These are phyloP conservation scores for Pharnaceum exiguum DNA, from an alignment of 148 eudicot genomes.

Conservation along the genomic window DNA sequence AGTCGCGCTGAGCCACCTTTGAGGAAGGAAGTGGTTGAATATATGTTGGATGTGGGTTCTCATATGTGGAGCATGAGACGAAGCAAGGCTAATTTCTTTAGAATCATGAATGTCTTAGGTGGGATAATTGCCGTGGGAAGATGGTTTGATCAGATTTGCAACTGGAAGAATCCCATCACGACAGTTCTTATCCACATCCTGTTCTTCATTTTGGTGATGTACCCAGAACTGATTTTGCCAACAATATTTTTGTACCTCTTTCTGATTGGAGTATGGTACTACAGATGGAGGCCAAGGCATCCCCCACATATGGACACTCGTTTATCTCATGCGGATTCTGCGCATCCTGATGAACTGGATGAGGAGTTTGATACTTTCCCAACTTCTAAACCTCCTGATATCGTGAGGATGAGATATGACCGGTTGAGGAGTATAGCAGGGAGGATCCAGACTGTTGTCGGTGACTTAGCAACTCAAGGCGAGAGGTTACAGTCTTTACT, in stretches of 20 bases:
- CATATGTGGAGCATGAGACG: constrained; percentile 76
- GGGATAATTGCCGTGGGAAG: constrained; percentile 50
- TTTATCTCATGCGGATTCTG: constrained; percentile 48
- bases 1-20: constrained; percentile 68
- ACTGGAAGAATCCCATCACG: constrained; percentile 62
- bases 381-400: constrained; percentile 46
- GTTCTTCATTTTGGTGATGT: constrained; percentile 54
- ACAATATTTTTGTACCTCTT: constrained; percentile 55
- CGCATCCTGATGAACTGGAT: constrained; percentile 57
- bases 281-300: constrained; percentile 61
- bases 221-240: constrained; percentile 54
- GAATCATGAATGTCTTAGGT: constrained; percentile 50
- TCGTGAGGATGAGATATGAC: constrained; percentile 55
- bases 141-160: constrained; percentile 62
- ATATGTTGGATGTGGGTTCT: constrained; percentile 58
- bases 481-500: constrained; percentile 57
- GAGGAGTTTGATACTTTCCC: constrained; percentile 63
- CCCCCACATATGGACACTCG: constrained; percentile 69
- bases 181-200: constrained; percentile 54
- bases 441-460: constrained; percentile 56
- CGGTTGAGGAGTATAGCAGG: constrained; percentile 58
- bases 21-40: constrained; percentile 58
- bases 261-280: constrained; percentile 60
- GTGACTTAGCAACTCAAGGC: constrained; percentile 61
- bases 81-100: constrained; percentile 60